These are phyloP conservation scores for Phaeotremella skinneri DNA, from an alignment of 768 basidiomycete species.

Conservation along the genomic window DNA sequence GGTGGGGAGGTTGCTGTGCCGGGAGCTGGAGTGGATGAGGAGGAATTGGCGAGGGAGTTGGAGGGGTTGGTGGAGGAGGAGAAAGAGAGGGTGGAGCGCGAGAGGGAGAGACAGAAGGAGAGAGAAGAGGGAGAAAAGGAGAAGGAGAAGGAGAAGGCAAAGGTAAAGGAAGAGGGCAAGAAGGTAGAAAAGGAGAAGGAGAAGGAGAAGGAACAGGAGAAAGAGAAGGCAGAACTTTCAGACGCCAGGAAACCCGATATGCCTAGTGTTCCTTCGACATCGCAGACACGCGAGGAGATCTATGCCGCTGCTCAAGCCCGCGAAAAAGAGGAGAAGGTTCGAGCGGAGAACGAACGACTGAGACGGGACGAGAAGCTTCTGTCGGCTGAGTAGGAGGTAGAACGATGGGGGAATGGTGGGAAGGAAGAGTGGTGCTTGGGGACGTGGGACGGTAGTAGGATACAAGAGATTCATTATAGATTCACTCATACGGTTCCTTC, in stretches of 20 bases:
- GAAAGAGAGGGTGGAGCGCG: constrained; percentile 51
- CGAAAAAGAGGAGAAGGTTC: constrained; percentile 27
- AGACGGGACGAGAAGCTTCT: constrained; percentile 27
- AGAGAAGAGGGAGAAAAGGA: constrained; percentile 1
- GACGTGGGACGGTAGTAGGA: too few species aligned
- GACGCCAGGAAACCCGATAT: too few species aligned
- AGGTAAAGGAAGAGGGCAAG: constrained; percentile 11
- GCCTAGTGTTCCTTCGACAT: too few species aligned
- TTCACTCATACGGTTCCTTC: too few species aligned
- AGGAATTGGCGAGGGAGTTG: constrained; percentile 67
- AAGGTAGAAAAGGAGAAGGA: constrained; percentile 21
- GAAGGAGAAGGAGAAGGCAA: constrained; percentile 13
- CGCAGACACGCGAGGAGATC: constrained; percentile 13
- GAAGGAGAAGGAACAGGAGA: constrained; percentile 15
- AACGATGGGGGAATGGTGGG: background rate
- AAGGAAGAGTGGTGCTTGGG: background rate
- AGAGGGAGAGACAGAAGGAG: constrained; percentile 48
- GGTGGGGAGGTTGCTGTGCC: constrained; percentile 63
- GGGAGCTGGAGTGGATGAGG: constrained; percentile 55
- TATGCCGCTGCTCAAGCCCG: constrained; percentile 33
- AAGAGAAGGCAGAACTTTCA: background rate
- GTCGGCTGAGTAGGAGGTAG: constrained; percentile 19
- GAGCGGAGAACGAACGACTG: constrained; percentile 31
- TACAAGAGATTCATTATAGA: too few species aligned
- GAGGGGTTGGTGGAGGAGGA: constrained; percentile 58